These are phyloP conservation scores for Apiotrichum gamsii DNA, from an alignment of 1,284 basidiomycete species.

Conservation along the genomic window DNA sequence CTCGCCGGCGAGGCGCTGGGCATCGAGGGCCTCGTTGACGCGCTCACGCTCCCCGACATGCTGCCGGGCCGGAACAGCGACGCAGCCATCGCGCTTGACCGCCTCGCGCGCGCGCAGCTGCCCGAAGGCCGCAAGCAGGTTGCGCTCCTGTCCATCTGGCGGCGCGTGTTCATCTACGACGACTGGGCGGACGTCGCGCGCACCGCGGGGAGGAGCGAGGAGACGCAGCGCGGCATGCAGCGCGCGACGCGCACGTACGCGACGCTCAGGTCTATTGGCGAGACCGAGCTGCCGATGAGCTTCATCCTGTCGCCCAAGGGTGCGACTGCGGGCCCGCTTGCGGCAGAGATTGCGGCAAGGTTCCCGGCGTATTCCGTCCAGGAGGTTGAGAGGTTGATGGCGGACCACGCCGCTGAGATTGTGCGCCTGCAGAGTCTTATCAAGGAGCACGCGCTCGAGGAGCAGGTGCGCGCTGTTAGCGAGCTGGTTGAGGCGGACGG, in stretches of 20 bases:
- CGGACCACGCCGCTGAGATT: constrained; percentile 39
- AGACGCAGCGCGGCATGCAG: constrained; percentile 29
- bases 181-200: constrained; percentile 50
- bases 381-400: constrained; percentile 37
- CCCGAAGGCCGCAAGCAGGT: constrained; percentile 63
- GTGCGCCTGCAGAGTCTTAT: constrained; percentile 28
- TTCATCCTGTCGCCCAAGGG: constrained; percentile 31
- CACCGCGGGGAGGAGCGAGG: constrained; percentile 40
- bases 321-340: constrained; percentile 29
- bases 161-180: constrained; percentile 78
- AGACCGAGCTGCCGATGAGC: constrained; percentile 23
- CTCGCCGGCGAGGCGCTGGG: constrained; percentile 33
- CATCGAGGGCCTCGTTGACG: constrained; percentile 52
- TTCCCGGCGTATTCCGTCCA: constrained; percentile 31
- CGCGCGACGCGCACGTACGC: constrained; percentile 31
- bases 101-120: constrained; percentile 49
- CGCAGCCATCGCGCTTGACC: constrained; percentile 49
- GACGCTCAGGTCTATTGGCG: constrained; percentile 23
- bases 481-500: constrained; percentile 21
- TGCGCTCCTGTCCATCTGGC: constrained; percentile 71
- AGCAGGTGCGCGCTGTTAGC: constrained; percentile 28
- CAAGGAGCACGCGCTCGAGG: constrained; percentile 21
- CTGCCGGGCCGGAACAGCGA: constrained; percentile 38
- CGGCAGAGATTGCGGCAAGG: constrained; percentile 38
- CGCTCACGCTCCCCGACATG: constrained; percentile 47